A percentile compares a stretch with the other conserved stretches of the same genome.
Evolutionary conservation across 805 yeast genomes (phyloP).

Genomic region (Lachancea meyersii): DNA sequence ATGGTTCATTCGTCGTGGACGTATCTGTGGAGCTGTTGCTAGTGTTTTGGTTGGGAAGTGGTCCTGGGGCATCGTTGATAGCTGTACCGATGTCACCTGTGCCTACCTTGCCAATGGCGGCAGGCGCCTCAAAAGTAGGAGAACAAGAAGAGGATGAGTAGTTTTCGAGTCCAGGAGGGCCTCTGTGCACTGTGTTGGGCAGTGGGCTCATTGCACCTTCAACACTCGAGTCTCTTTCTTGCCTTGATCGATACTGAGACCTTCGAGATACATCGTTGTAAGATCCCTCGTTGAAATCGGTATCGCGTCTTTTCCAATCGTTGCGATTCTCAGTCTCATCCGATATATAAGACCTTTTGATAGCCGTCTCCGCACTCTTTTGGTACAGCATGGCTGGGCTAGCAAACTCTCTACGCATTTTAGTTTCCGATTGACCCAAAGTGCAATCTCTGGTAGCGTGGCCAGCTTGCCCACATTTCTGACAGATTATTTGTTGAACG

Average conservation of each 20-base stretch:
- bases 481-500: slow-evolving; percentile 59
- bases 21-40: background rate
- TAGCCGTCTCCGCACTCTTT: slow-evolving; percentile 2
- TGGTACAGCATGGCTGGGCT: slow-evolving; percentile 9
- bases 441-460: slow-evolving; percentile 86
- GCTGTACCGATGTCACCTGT: background rate
- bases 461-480: slow-evolving; percentile 74
- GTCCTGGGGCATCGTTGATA: background rate
- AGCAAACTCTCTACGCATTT: background rate
- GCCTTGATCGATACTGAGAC: slow-evolving; percentile 13
- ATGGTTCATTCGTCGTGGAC: background rate
- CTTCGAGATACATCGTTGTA: background rate
- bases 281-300: background rate
- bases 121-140: background rate
- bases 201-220: background rate
- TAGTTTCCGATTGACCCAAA: background rate
- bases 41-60: background rate
- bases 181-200: background rate
- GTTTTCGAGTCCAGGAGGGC: slow-evolving; percentile 1
- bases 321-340: background rate
- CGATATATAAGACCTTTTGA: background rate
- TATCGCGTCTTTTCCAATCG: slow-evolving; percentile 7
- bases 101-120: background rate
- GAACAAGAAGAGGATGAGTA: background rate
- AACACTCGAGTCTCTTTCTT: slow-evolving; percentile 9